A percentile compares a stretch with the other conserved stretches of the same genome.
These are phyloP conservation scores for Erythrophleum ivorense DNA, from an alignment of 331 rosid species.

Conservation along the genomic window DNA sequence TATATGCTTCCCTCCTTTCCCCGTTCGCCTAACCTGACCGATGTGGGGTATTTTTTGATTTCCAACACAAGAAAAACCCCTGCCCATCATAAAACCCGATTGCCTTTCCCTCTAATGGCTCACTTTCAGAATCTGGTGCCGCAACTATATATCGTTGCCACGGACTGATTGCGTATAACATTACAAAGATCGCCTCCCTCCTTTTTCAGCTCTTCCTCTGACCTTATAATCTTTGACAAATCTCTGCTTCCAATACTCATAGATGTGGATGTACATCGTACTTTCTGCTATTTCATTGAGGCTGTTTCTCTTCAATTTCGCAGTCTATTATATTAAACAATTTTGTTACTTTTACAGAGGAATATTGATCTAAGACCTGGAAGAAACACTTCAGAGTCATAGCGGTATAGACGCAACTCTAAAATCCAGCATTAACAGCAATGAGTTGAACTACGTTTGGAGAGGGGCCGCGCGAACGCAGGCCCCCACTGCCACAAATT, in stretches of 20 bases:
- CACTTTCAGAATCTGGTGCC: background rate
- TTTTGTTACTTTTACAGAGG: too few species aligned
- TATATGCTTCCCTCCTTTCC: background rate
- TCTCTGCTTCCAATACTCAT: background rate
- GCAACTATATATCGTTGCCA: background rate
- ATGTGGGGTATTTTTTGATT: slow-evolving; percentile 51
- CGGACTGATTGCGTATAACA: background rate
- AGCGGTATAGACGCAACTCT: too few species aligned
- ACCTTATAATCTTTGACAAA: background rate
- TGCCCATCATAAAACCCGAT: background rate
- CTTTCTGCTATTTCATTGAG: too few species aligned
- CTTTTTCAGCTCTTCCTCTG: background rate
- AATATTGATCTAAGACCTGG: too few species aligned
- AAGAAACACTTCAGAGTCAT: too few species aligned
- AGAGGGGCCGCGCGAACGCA: too few species aligned
- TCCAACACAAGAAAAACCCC: background rate
- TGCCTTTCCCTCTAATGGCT: background rate
- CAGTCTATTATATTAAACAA: too few species aligned
- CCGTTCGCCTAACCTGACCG: background rate
- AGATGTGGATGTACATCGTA: background rate
- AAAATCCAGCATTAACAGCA: too few species aligned
- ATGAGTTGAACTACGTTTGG: too few species aligned
- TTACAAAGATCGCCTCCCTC: background rate
- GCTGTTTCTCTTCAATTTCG: too few species aligned
- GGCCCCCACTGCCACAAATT: too few species aligned